These are phyloP conservation scores for Chlorella sorokiniana DNA, from an alignment of 139 green algal genomes.

Conservation along the genomic window DNA sequence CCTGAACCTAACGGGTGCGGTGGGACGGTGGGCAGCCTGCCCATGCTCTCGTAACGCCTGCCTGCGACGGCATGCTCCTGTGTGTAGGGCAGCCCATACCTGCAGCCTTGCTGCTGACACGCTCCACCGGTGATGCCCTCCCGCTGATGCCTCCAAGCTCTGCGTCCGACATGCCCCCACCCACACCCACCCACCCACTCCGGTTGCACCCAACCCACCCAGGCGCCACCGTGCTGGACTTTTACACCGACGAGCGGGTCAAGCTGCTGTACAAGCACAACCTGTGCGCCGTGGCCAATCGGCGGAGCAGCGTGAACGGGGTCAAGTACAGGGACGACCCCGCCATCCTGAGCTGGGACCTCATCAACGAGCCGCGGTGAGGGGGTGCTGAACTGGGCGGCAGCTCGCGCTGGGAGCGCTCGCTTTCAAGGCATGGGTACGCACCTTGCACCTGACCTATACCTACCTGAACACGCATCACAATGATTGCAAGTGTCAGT, in stretches of 20 bases:
- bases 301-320: slow-evolving; percentile 30
- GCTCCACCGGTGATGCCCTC: not conserved
- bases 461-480: no score
- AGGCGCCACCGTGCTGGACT: slow-evolving; percentile 10
- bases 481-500: no score
- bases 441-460: no score
- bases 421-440: no score
- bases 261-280: slow-evolving; percentile 46
- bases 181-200: no score
- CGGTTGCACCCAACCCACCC: no score
- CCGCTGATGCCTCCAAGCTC: no score
- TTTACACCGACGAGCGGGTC: not conserved
- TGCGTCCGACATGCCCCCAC: no score
- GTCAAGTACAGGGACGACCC: slow-evolving; percentile 43
- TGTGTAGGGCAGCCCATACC: not conserved
- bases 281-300: slow-evolving; percentile 9
- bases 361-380: slow-evolving; percentile 49
- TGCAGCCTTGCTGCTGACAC: not conserved
- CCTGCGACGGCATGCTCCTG: no score
- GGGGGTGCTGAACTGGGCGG: no score
- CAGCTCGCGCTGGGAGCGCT: no score
- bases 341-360: slow-evolving; percentile 53
- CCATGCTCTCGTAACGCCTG: not conserved
- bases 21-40: no score
- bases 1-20: slow-evolving; percentile 7